These are phyloP conservation scores for Sesbania bispinosa DNA, from an alignment of 306 rosid species.

Conservation along the genomic window DNA sequence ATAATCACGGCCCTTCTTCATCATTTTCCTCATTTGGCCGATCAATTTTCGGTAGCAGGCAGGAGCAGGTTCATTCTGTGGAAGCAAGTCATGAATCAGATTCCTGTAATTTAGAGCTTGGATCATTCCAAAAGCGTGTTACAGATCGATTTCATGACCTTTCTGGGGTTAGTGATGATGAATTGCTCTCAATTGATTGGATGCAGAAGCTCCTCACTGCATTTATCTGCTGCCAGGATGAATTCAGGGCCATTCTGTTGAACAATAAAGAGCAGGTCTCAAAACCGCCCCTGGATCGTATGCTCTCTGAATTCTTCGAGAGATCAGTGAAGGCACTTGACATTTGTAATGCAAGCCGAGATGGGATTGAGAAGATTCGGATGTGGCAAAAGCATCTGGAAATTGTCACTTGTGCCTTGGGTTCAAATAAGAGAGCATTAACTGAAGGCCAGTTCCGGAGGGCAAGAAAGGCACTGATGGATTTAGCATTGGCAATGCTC, in stretches of 20 bases:
- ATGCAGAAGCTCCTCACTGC: conserved; percentile 53
- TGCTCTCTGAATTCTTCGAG: conserved; percentile 60
- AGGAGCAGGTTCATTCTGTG: conserved; percentile 61
- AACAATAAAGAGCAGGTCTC: conserved; percentile 47
- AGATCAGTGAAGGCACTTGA: conserved; percentile 80
- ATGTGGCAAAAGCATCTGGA: conserved; percentile 68
- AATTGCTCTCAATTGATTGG: conserved; percentile 69
- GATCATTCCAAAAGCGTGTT: conserved; percentile 55
- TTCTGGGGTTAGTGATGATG: conserved; percentile 49
- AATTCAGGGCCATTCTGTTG: conserved; percentile 52
- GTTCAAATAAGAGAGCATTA: conserved; percentile 54
- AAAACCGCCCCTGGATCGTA: conserved; percentile 61
- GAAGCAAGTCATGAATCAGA: conserved; percentile 51
- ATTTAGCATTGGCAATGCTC: conserved; percentile 70
- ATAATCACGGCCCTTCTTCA: conserved; percentile 53
- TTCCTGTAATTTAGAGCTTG: conserved; percentile 50
- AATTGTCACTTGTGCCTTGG: conserved; percentile 68
- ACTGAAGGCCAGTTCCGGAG: conserved; percentile 78
- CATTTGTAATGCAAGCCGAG: conserved; percentile 68
- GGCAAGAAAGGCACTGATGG: conserved; percentile 77
- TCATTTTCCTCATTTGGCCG: conserved; percentile 56
- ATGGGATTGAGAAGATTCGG: conserved; percentile 67
- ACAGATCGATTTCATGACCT: conserved; percentile 53
- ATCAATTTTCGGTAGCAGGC: conserved; percentile 56
- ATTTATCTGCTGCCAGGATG: conserved; percentile 55